A percentile compares a stretch with the other conserved stretches of the same genome.
Conservation (phyloP, 2,329 filamentous ascomycete species). For the Arachnomyces sp. region DNA sequence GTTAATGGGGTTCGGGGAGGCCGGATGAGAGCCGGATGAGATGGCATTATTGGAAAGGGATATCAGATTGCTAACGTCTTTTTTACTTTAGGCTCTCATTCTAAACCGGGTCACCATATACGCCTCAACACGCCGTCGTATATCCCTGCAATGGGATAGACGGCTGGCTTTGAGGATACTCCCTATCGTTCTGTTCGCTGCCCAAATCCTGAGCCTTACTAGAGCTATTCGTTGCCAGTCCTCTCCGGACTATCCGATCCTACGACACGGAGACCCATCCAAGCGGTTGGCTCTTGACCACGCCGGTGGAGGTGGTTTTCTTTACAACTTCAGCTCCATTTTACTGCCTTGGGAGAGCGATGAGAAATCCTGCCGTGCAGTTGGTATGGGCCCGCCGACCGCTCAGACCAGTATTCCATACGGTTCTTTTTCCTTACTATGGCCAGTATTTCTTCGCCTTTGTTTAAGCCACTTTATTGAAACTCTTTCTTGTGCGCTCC, state of each 20-base stretch:
- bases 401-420: slow-evolving; percentile 51
- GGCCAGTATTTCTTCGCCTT: slow-evolving; percentile 45
- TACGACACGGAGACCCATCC: slow-evolving; percentile 62
- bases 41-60: slow-evolving; percentile 1
- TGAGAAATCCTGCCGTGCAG: slow-evolving; percentile 63
- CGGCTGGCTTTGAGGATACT: slow-evolving; percentile 62
- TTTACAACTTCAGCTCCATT: slow-evolving; percentile 65
- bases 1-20: too few species aligned
- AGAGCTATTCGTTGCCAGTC: slow-evolving; percentile 91
- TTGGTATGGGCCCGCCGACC: slow-evolving; percentile 59
- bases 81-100: slow-evolving; percentile 57
- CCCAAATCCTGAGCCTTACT: slow-evolving; percentile 63
- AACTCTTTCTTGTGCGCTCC: slow-evolving; percentile 77
- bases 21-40: slow-evolving; percentile 8
- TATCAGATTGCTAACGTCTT: slow-evolving; percentile 6
- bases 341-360: slow-evolving; percentile 70
- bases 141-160: slow-evolving; percentile 67
- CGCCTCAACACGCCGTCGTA: slow-evolving; percentile 72
- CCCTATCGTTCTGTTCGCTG: slow-evolving; percentile 62
- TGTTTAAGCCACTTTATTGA: slow-evolving; percentile 79
- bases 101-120: slow-evolving; percentile 92
- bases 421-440: slow-evolving; percentile 66
- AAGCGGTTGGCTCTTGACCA: slow-evolving; percentile 64
- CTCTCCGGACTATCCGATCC: slow-evolving; percentile 59
- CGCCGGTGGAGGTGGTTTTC: slow-evolving; percentile 58